phyloP scores from a whole-genome alignment of 1,284 basidiomycete species.

The Psilocybe mexicana region DNA sequence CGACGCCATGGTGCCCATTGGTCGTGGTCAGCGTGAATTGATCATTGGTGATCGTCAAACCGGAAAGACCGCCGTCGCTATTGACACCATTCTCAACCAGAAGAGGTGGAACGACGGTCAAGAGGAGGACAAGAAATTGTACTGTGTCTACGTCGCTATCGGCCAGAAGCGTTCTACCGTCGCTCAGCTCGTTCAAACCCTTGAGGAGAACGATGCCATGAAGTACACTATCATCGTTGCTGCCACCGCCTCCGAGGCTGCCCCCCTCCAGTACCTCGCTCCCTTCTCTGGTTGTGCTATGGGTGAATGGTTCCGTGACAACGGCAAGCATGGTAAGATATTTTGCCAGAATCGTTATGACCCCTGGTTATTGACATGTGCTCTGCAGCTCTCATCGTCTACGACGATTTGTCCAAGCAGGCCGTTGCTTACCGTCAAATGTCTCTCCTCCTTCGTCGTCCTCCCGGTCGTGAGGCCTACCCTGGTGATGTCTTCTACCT shows the following conservation, averaged over 20 bases:
- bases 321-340: conserved; percentile 84
- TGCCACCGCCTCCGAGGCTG: conserved; percentile 98
- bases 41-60: conserved; percentile 99
- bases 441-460: conserved; percentile 99
- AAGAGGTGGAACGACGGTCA: conserved; percentile 98
- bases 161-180: conserved; percentile 99
- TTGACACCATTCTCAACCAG: conserved; percentile 99
- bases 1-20: conserved; percentile 99
- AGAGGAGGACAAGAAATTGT: conserved; percentile 97
- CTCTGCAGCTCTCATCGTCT: conserved; percentile 88
- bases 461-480: conserved; percentile 99
- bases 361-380: conserved; percentile 9
- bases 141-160: conserved; percentile 99
- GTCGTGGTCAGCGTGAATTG: conserved; percentile 99
- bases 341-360: neutral
- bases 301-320: conserved; percentile 99
- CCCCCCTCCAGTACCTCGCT: conserved; percentile 97
- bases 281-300: conserved; percentile 99
- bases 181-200: conserved; percentile 98
- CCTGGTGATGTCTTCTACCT: conserved; percentile 99
- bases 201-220: conserved; percentile 99
- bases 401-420: conserved; percentile 99
- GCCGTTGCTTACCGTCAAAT: conserved; percentile 99
- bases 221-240: conserved; percentile 99
- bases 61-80: conserved; percentile 97